Base-by-base conservation (phyloP, 140 eudicot genomes). In the Senecio squalidus region DNA sequence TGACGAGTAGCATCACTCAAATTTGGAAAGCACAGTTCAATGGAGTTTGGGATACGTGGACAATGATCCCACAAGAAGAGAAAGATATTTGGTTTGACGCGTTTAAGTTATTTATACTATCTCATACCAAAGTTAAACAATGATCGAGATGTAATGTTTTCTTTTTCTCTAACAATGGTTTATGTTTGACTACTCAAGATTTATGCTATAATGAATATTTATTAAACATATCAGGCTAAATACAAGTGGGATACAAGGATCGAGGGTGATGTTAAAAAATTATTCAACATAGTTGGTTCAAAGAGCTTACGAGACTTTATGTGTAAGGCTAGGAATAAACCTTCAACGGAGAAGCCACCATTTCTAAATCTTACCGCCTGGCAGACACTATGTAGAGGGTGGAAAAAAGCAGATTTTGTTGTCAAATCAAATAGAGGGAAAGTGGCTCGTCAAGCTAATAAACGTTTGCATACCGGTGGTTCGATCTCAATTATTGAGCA, bases 1-100 rank as follows among this genome's bases (percentile, higher is more conserved):
- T 48, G 55, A 23, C 55, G 21, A 22, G 55, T 48, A 48, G 21
- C 34, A 50, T 50, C 13, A 50, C 57, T 9, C 21, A n/a, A 13
- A 48, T 48, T 21, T 48, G 55, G 55, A 48, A 48, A 48, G 21
- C 55, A 9, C 28, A 11, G 14, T 48, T 48, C 55, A 48, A n/a
- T 8, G 28, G 55, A 23, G 55, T 9, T 21, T 48, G 55, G 55
- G 55, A 48, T 48, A 48, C 28, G 8, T 48, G 55, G 30, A 48
- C 55, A 9, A 48, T 16, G 9, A 11, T 48, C 22, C 55, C 55
- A 21, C 30, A 23, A 22, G 14, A 7, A 3, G 31, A 48, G n/a
- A 48, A 9, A 23, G 16, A 9, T 5, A 9, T 48, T 48, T 21
- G 55, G 55, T 48, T 48, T 48, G 46, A 40, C 16, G 46, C 16